Evolutionary conservation across 257 asterid species (phyloP).

Genomic region (Solanum corneliomulleri): DNA sequence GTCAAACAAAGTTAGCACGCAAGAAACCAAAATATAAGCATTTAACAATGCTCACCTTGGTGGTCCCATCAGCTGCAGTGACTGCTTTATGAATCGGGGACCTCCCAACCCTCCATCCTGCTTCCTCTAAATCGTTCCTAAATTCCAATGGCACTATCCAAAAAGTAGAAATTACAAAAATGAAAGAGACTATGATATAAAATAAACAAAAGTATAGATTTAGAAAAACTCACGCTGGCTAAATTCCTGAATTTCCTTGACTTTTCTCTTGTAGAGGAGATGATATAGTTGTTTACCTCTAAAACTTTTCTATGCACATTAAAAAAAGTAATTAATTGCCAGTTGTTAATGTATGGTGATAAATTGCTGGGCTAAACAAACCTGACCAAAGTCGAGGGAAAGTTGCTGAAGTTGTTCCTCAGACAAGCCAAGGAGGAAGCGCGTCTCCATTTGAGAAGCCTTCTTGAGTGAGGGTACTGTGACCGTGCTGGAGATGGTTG

Average conservation of each 20-base stretch:
- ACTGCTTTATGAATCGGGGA: slow-evolving; percentile 54
- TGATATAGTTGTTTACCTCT: slow-evolving; percentile 91
- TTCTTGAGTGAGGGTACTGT: slow-evolving; percentile 24
- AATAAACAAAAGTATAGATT: not conserved
- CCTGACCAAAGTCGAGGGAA: slow-evolving; percentile 63
- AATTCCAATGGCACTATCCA: slow-evolving; percentile 74
- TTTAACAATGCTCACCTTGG: slow-evolving; percentile 45
- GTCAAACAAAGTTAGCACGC: not conserved
- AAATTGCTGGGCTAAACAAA: not conserved
- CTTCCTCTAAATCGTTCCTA: slow-evolving; percentile 66
- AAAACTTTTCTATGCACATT: slow-evolving; percentile 45
- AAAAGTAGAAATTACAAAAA: not conserved
- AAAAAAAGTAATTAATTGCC: not conserved
- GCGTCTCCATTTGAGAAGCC: slow-evolving; percentile 23
- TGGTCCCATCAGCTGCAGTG: slow-evolving; percentile 85
- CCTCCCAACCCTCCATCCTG: slow-evolving; percentile 85
- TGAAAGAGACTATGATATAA: not conserved
- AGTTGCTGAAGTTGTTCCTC: slow-evolving; percentile 70
- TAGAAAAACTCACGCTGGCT: slow-evolving; percentile 45
- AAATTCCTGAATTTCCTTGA: slow-evolving; percentile 61
- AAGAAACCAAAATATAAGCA: not conserved
- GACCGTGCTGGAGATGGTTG: slow-evolving; percentile 28
- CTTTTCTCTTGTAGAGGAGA: slow-evolving; percentile 72
- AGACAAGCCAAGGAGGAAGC: slow-evolving; percentile 77
- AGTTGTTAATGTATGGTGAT: not conserved